phyloP scores from a whole-genome alignment of 148 eudicot genomes.

The Gaultheria prostrata region DNA sequence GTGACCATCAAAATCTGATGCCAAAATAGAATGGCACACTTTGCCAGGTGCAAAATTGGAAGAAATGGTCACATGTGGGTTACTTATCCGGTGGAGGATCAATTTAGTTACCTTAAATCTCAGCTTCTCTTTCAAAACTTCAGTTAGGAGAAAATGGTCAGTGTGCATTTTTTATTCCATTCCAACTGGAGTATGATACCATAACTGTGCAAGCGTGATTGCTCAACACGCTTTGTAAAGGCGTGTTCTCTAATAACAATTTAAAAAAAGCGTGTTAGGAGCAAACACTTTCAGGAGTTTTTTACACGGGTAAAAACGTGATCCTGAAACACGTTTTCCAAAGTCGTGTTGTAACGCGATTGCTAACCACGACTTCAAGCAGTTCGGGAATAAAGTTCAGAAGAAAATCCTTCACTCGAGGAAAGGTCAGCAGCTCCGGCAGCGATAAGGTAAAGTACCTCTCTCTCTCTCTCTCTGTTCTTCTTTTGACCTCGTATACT shows the following conservation, averaged over 20 bases:
- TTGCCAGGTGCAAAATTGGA: too few species aligned
- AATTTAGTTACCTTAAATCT: slow-evolving; percentile 62
- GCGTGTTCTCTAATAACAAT: too few species aligned
- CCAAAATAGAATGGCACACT: not conserved
- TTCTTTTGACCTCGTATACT: too few species aligned
- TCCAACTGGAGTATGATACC: slow-evolving; percentile 96
- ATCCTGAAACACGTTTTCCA: too few species aligned
- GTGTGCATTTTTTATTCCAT: slow-evolving; percentile 63
- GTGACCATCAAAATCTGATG: not conserved
- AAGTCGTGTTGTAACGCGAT: too few species aligned
- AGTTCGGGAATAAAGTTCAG: too few species aligned
- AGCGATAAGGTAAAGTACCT: not conserved
- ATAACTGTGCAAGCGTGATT: slow-evolving; percentile 87
- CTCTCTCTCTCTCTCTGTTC: not conserved
- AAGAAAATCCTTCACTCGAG: too few species aligned
- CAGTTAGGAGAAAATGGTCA: slow-evolving; percentile 61
- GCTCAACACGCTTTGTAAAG: too few species aligned
- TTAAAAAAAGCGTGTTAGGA: too few species aligned
- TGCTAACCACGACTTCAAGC: too few species aligned
- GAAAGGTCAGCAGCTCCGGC: not conserved
- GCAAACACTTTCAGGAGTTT: too few species aligned
- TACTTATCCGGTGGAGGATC: not conserved
- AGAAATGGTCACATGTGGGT: not conserved
- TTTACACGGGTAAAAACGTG: too few species aligned
- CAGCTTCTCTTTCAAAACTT: slow-evolving; percentile 72